These are phyloP conservation scores for Lentinula raphanica DNA, from an alignment of 768 basidiomycete species.

Conservation along the genomic window DNA sequence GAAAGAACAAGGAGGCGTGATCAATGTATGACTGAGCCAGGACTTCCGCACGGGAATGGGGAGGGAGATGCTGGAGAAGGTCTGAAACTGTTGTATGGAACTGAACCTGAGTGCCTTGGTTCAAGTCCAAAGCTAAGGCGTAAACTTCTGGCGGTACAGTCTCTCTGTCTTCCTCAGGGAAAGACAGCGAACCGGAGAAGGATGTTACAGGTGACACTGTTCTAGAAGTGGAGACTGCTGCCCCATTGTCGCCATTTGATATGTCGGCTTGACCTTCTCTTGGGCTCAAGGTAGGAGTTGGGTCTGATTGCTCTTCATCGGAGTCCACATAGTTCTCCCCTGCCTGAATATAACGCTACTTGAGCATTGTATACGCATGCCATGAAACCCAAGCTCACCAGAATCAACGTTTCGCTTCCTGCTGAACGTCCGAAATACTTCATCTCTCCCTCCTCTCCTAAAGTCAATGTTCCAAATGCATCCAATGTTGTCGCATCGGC, in stretches of 20 bases:
- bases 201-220: neutral
- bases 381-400: neutral
- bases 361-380: neutral
- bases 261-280: slow-evolving; percentile 9
- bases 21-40: slow-evolving; percentile 38
- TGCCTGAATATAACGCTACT: slow-evolving; percentile 15
- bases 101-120: neutral
- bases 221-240: neutral
- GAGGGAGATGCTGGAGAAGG: slow-evolving; percentile 36
- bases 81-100: slow-evolving; percentile 8
- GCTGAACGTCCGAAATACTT: slow-evolving; percentile 58
- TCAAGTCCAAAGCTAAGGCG: neutral
- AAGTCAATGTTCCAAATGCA: slow-evolving; percentile 58
- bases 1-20: slow-evolving; percentile 46
- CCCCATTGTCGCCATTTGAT: neutral
- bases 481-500: slow-evolving; percentile 30
- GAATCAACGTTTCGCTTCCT: slow-evolving; percentile 1
- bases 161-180: neutral
- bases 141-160: slow-evolving; percentile 24
- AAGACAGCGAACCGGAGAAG: neutral
- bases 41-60: slow-evolving; percentile 29
- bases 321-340: slow-evolving; percentile 26
- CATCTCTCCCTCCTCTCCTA: slow-evolving; percentile 54
- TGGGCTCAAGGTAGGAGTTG: neutral
- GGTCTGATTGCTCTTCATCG: slow-evolving; percentile 24